A percentile compares a stretch with the other conserved stretches of the same genome.
phyloP scores from a whole-genome alignment of 2,329 filamentous ascomycete genomes.

The Sordariomycetes sp. region DNA sequence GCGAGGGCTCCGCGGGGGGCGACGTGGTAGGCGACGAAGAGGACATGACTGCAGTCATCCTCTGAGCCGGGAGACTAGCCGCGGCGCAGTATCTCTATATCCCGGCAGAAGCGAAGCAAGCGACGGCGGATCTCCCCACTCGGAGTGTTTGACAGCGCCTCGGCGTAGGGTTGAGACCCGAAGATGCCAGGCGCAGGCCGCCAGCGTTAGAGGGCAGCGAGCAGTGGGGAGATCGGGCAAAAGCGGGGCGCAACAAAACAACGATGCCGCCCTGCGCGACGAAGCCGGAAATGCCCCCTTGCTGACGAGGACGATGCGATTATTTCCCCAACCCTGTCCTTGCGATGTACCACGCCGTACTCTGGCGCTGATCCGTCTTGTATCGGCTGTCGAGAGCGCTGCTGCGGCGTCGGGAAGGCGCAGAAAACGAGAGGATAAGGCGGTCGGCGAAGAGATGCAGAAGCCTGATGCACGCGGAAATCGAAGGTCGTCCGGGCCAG shows the following conservation, averaged over 20 bases:
- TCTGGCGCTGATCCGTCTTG: background rate
- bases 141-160: background rate
- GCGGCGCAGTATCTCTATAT: background rate
- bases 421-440: background rate
- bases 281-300: background rate
- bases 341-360: background rate
- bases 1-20: constrained; percentile 31
- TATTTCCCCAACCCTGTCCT: background rate
- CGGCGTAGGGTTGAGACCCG: background rate
- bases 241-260: background rate
- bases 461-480: background rate
- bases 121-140: background rate
- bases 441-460: background rate
- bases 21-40: constrained; percentile 40
- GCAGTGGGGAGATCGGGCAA: background rate
- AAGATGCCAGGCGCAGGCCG: background rate
- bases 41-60: constrained; percentile 42
- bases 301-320: background rate
- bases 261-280: background rate
- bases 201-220: background rate
- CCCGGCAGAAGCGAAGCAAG: background rate
- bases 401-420: background rate
- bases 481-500: background rate
- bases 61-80: constrained; percentile 10
- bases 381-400: background rate